These are phyloP conservation scores for Cicer cuneatum DNA, from an alignment of 306 rosid genomes.

Conservation along the genomic window DNA sequence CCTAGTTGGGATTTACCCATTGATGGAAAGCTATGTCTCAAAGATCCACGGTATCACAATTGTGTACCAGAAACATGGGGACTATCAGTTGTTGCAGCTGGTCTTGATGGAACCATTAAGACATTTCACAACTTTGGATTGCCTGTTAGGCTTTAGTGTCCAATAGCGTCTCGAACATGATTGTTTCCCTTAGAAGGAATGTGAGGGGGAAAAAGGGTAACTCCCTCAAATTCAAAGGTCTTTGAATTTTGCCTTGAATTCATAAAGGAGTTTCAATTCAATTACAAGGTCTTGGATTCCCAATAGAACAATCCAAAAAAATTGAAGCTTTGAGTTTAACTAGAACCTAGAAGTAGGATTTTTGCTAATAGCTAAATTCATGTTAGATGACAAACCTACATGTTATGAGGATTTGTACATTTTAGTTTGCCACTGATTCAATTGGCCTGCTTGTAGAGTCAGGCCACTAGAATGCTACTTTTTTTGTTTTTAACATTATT, in stretches of 20 bases:
- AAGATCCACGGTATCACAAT: conserved; percentile 34
- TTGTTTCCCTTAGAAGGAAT: too few relatives aligned
- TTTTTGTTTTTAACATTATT: conserved; percentile 16
- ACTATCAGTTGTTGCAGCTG: conserved; percentile 69
- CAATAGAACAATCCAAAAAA: neutral
- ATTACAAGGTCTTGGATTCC: conserved; percentile 34
- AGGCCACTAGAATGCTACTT: conserved; percentile 37
- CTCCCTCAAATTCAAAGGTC: conserved; percentile 24
- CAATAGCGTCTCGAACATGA: too few relatives aligned
- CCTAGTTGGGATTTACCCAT: conserved; percentile 57
- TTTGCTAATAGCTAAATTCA: conserved; percentile 42
- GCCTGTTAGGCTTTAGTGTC: conserved; percentile 59
- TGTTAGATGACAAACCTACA: conserved; percentile 41
- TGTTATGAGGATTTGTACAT: conserved; percentile 47
- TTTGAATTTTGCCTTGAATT: conserved; percentile 24
- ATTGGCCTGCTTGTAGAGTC: conserved; percentile 48
- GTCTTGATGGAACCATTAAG: conserved; percentile 75
- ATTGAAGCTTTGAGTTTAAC: conserved; percentile 22
- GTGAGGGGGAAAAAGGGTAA: too few relatives aligned
- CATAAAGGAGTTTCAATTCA: conserved; percentile 7
- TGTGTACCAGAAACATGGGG: conserved; percentile 74
- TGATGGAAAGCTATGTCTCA: conserved; percentile 26
- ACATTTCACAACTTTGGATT: conserved; percentile 92
- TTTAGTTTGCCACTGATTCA: conserved; percentile 34
- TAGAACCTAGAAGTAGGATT: conserved; percentile 11